Percentiles rank a stretch among this genome's conserved stretches.
These are phyloP conservation scores for Coleophoma cylindrospora DNA, from an alignment of 2,329 filamentous ascomycete species.

Conservation along the genomic window DNA sequence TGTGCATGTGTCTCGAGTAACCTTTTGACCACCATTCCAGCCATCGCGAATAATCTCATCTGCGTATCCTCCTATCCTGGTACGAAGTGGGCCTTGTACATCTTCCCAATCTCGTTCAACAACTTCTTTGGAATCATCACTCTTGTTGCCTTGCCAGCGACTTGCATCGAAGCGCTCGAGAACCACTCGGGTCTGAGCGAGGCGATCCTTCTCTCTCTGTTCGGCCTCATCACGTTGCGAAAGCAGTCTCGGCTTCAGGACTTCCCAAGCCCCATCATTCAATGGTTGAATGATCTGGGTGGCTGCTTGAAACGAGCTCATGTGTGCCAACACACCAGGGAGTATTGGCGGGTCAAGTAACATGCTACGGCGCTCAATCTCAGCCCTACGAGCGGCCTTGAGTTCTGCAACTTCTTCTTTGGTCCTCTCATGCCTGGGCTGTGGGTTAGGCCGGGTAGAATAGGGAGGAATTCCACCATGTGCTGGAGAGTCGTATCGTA, in stretches of 20 bases:
- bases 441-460: constrained; percentile 16
- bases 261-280: constrained; percentile 64
- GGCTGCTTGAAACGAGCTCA: constrained; percentile 70
- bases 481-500: constrained; percentile 24
- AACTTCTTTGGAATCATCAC: constrained; percentile 50
- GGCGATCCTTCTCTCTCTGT: constrained; percentile 40
- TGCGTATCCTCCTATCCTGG: constrained; percentile 60
- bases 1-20: constrained; percentile 58
- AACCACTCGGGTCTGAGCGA: constrained; percentile 24
- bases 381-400: constrained; percentile 58
- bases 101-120: constrained; percentile 68
- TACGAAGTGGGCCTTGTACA: constrained; percentile 60
- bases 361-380: constrained; percentile 68
- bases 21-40: constrained; percentile 59
- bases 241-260: constrained; percentile 62
- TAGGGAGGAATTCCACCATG: constrained; percentile 20
- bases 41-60: constrained; percentile 62
- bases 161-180: constrained; percentile 32
- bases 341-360: constrained; percentile 61
- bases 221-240: constrained; percentile 63
- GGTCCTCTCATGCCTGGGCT: constrained; percentile 43
- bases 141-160: constrained; percentile 23
- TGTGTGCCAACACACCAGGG: constrained; percentile 58
- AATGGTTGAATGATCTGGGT: constrained; percentile 64
- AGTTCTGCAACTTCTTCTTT: constrained; percentile 58